These are phyloP conservation scores for Claviceps fusiformis DNA, from an alignment of 2,329 filamentous ascomycete genomes.

Conservation along the genomic window DNA sequence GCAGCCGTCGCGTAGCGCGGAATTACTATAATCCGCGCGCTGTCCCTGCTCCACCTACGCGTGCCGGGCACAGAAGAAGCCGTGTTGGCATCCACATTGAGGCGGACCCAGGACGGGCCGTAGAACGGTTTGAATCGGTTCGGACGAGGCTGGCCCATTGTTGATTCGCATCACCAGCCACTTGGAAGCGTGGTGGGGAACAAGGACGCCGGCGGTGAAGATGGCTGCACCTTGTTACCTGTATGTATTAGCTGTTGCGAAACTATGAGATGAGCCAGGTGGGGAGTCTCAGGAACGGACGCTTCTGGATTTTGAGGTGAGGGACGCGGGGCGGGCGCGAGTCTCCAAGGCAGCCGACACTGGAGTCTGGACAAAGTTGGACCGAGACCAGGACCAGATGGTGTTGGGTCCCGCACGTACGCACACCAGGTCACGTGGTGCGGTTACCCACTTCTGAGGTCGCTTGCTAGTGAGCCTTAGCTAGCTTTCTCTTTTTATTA, in stretches of 20 bases:
- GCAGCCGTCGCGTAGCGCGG: no score
- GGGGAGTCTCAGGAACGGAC: background rate
- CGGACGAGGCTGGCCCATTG: constrained; percentile 8
- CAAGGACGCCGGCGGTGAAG: background rate
- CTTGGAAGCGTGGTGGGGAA: constrained; percentile 3
- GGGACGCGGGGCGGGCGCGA: background rate
- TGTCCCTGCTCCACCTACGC: no score
- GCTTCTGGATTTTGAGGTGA: background rate
- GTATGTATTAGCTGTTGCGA: background rate
- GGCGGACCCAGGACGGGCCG: constrained; percentile 41
- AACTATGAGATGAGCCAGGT: background rate
- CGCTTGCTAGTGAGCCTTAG: no score
- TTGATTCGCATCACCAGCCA: constrained; percentile 7
- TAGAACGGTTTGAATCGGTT: constrained; percentile 6
- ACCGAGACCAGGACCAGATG: no score
- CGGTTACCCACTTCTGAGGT: no score
- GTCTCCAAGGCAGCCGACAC: no score
- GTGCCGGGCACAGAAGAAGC: constrained; percentile 28
- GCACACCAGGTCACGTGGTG: no score
- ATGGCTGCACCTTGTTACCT: background rate
- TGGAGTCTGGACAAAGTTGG: background rate
- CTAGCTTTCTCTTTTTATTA: no score
- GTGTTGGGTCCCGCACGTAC: no score
- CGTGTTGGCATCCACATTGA: constrained; percentile 55
- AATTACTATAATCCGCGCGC: no score